Evolutionary conservation across 805 yeast genomes (phyloP).

Genomic region (Wickerhamiella slavikovae): DNA sequence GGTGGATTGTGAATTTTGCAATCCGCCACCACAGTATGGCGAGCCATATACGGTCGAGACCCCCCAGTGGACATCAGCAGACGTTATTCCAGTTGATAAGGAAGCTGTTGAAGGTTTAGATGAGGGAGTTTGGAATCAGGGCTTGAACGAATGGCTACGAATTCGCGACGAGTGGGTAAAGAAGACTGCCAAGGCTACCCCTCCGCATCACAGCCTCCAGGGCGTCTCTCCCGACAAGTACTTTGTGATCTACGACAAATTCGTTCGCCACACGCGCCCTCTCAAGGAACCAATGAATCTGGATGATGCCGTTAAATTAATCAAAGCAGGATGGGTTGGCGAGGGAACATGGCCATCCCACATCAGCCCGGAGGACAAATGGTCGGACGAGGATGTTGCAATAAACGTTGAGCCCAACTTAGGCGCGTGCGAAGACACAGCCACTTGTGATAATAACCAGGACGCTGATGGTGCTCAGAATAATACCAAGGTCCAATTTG

Average conservation of each 20-base stretch:
- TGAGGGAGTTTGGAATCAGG: slow-evolving; percentile 27
- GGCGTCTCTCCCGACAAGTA: slow-evolving; percentile 16
- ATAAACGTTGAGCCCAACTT: not conserved
- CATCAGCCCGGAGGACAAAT: slow-evolving; percentile 9
- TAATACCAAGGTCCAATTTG: slow-evolving; percentile 1
- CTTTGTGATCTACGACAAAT: slow-evolving; percentile 35
- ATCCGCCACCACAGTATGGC: slow-evolving; percentile 13
- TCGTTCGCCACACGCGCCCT: slow-evolving; percentile 49
- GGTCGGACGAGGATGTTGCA: slow-evolving; percentile 8
- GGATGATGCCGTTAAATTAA: slow-evolving; percentile 45
- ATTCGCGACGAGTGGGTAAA: slow-evolving; percentile 47
- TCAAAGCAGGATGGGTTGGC: slow-evolving; percentile 72
- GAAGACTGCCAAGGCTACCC: slow-evolving; percentile 10
- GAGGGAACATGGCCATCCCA: slow-evolving; percentile 41
- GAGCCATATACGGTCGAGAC: slow-evolving; percentile 4
- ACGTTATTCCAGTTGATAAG: slow-evolving; percentile 5
- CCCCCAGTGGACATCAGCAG: slow-evolving; percentile 8
- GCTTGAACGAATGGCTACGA: slow-evolving; percentile 45
- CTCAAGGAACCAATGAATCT: slow-evolving; percentile 55
- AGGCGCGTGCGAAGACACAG: not conserved
- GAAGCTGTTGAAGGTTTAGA: slow-evolving; percentile 9
- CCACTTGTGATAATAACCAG: too few relatives aligned
- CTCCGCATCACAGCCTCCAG: slow-evolving; percentile 10
- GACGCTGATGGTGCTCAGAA: not conserved
- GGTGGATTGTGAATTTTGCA: slow-evolving; percentile 15